Conservation (phyloP, 306 rosid genomes). For the Fagus sylvatica region DNA sequence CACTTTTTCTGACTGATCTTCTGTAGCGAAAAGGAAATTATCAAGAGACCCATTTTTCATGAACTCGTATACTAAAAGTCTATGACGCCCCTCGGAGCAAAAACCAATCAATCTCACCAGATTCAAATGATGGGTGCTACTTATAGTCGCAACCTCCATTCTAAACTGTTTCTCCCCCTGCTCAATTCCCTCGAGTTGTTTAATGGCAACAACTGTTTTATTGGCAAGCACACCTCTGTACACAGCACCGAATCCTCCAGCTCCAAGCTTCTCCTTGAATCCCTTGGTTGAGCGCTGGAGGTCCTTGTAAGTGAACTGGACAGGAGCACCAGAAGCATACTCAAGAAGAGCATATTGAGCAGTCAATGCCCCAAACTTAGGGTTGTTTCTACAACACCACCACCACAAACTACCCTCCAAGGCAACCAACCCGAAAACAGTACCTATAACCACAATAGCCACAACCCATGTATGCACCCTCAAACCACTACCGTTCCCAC, state of each 20-base stretch:
- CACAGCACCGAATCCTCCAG: slow-evolving; percentile 83
- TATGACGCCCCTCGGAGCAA: slow-evolving; percentile 77
- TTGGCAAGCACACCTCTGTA: slow-evolving; percentile 65
- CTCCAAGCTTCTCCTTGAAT: slow-evolving; percentile 48
- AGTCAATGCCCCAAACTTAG: slow-evolving; percentile 56
- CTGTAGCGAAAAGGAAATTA: slow-evolving; percentile 47
- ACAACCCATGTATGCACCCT: slow-evolving; percentile 52
- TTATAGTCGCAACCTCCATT: slow-evolving; percentile 82
- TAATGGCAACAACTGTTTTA: slow-evolving; percentile 70
- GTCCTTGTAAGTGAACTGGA: slow-evolving; percentile 78
- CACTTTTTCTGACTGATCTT: slow-evolving; percentile 45
- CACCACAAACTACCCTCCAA: slow-evolving; percentile 77
- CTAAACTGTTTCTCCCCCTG: slow-evolving; percentile 83
- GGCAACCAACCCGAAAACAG: slow-evolving; percentile 50
- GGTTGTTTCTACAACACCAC: slow-evolving; percentile 68
- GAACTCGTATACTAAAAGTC: slow-evolving; percentile 78
- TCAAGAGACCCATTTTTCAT: slow-evolving; percentile 88
- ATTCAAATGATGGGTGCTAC: slow-evolving; percentile 82
- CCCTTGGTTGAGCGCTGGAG: slow-evolving; percentile 64
- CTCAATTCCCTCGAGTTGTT: slow-evolving; percentile 84
- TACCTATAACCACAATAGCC: slow-evolving; percentile 46
- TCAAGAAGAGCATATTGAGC: slow-evolving; percentile 85
- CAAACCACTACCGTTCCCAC: slow-evolving; percentile 20
- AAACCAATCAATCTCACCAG: slow-evolving; percentile 77
- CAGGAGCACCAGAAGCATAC: slow-evolving; percentile 93